Evolutionary conservation across 2,329 filamentous ascomycete species (phyloP).

Genomic region (Talaromyces sp.): DNA sequence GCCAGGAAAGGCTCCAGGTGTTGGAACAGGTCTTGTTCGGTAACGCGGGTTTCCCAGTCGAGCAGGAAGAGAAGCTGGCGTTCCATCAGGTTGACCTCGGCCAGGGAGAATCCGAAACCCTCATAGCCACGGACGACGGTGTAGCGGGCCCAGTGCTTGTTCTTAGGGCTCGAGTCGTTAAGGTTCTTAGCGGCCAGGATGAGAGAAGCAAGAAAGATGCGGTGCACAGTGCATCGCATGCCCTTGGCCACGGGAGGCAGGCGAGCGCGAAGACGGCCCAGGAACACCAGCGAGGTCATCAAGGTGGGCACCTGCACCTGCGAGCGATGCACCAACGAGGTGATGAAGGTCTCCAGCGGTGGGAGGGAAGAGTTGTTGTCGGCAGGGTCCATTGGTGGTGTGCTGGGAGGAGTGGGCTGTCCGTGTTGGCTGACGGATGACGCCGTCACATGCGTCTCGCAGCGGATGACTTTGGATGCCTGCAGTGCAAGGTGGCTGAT

Average conservation of each 20-base stretch:
- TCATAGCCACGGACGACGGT: conserved; percentile 69
- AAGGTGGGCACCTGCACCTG: conserved; percentile 96
- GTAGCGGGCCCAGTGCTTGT: conserved; percentile 99
- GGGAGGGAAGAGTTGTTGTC: conserved; percentile 54
- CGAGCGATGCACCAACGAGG: conserved; percentile 81
- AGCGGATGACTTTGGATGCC: conserved; percentile 46
- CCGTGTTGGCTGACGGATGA: conserved; percentile 40
- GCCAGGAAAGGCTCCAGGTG: conserved; percentile 85
- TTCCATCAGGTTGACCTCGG: conserved; percentile 99
- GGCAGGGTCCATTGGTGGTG: conserved; percentile 49
- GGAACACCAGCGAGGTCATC: conserved; percentile 95
- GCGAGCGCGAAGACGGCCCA: conserved; percentile 74
- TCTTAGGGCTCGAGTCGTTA: conserved; percentile 98
- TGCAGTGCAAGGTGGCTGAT: conserved; percentile 43
- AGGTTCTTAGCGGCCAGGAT: conserved; percentile 86
- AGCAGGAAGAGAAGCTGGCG: conserved; percentile 93
- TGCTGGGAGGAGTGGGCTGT: conserved; percentile 57
- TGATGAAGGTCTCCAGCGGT: conserved; percentile 85
- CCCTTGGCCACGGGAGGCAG: conserved; percentile 94
- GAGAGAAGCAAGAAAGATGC: conserved; percentile 77
- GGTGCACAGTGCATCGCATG: conserved; percentile 91
- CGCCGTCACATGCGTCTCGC: conserved; percentile 47
- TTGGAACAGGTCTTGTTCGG: conserved; percentile 75
- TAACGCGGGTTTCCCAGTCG: conserved; percentile 89
- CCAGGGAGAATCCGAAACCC: conserved; percentile 84